Base-by-base conservation (phyloP, 257 asterid genomes). In the Capsicum chinense region DNA sequence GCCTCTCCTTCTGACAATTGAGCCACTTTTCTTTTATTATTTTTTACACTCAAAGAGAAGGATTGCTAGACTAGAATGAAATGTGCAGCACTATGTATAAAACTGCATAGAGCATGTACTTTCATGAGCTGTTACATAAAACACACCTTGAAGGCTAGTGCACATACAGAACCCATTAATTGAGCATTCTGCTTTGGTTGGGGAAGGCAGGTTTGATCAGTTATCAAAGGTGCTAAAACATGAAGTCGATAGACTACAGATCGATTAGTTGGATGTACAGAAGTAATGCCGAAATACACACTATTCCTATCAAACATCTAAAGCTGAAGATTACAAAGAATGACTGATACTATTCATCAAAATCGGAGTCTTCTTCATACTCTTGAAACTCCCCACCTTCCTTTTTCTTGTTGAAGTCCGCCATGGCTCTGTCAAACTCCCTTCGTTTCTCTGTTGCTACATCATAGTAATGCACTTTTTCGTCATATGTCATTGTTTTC, bases 401-500 rank as follows among this genome's bases (percentile, higher is more conserved):
- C 96, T 89, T 91, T 88, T 84, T 90, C 85, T 88, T 95, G 47
- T 81, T 87, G 79, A 89, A 93, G 78, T 90, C 88, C 39, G 95
- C 90, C 91, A 90, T 94, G 81, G 99, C 98, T 58, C 64, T 82
- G 42, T 95, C 98, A 84, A 95, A 95, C 88, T 94, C 99, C 47
- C 95, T 93, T 85, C 99, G 94, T 86, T 94, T 95, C 89, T 92
- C 92, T 16, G 99, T 94, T 87, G 99, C 99, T 79, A 92, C 88
- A 85, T 95, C 99, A 79, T 93, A 95, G 88, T 95, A 95, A 5
- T 93, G 87, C 76, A 95, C 98, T 87, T 95, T 94, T 86, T 93
- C 98, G 97, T 95, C 99, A 76, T 91, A 94, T 17, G 92, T 89
- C 98, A 95, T 95, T 44, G 93, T 91, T 82, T 94, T 95, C 99